phyloP scores from a whole-genome alignment of 2,329 filamentous ascomycete species.

The Ambrosiella xylebori region DNA sequence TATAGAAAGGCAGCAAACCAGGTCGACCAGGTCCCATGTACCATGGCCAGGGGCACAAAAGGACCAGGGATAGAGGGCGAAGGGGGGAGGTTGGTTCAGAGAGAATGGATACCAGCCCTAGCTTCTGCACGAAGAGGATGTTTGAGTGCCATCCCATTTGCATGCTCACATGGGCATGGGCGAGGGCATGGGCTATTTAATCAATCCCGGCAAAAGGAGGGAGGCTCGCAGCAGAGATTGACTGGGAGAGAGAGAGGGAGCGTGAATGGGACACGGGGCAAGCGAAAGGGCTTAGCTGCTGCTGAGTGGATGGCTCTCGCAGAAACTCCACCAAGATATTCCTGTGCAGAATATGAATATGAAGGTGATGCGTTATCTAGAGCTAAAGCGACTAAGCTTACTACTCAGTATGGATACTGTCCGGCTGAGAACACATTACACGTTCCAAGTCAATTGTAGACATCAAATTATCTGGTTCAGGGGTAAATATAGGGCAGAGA shows the following conservation, averaged over 20 bases:
- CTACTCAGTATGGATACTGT: too few relatives aligned
- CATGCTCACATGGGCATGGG: conserved; percentile 2
- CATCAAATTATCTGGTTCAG: too few relatives aligned
- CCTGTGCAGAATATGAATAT: not conserved
- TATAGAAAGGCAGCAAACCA: conserved; percentile 8
- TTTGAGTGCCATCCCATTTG: conserved; percentile 4
- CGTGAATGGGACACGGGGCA: not conserved
- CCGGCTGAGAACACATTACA: too few relatives aligned
- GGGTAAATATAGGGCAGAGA: too few relatives aligned
- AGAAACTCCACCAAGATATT: not conserved
- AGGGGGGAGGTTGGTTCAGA: conserved; percentile 12
- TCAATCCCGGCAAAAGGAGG: not conserved
- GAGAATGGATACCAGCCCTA: conserved; percentile 13
- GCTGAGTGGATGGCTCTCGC: not conserved
- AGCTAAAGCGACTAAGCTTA: too few relatives aligned
- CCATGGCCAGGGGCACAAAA: conserved; percentile 4
- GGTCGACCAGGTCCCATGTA: conserved; percentile 4
- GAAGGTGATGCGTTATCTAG: too few relatives aligned
- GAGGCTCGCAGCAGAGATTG: not conserved
- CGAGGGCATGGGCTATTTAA: not conserved
- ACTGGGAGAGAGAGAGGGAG: not conserved
- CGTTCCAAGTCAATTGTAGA: too few relatives aligned
- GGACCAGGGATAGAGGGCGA: conserved; percentile 3
- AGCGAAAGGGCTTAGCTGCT: not conserved
- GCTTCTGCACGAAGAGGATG: not conserved